These are phyloP conservation scores for Sporothrix humicola DNA, from an alignment of 2,329 filamentous ascomycete genomes.

Conservation along the genomic window DNA sequence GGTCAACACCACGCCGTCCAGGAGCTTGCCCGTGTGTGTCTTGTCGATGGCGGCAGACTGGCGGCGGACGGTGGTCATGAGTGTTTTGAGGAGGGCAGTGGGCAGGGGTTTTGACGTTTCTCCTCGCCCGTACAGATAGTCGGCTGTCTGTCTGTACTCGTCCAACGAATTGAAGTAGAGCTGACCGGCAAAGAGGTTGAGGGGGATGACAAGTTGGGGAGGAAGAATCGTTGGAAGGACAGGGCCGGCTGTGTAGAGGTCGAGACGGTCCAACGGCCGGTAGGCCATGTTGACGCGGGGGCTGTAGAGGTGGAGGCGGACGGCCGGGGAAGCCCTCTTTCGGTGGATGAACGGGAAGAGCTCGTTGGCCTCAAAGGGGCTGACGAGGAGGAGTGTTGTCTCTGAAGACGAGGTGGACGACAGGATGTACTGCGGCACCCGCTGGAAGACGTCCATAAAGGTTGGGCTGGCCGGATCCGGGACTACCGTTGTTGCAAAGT, in stretches of 20 bases:
- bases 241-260: conserved; percentile 52
- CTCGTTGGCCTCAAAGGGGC: conserved; percentile 63
- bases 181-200: conserved; percentile 72
- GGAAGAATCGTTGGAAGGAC: too few relatives aligned
- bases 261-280: conserved; percentile 52
- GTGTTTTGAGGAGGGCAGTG: conserved; percentile 50
- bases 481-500: conserved; percentile 58
- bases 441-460: conserved; percentile 48
- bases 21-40: conserved; percentile 50
- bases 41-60: conserved; percentile 49
- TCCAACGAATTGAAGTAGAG: conserved; percentile 62
- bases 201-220: conserved; percentile 52
- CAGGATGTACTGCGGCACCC: conserved; percentile 62
- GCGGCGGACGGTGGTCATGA: conserved; percentile 48
- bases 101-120: not conserved
- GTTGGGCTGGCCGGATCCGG: conserved; percentile 33
- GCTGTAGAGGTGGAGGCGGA: conserved; percentile 58
- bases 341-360: conserved; percentile 51
- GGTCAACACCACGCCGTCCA: conserved; percentile 57
- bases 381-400: conserved; percentile 59
- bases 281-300: conserved; percentile 50
- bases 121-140: conserved; percentile 47
- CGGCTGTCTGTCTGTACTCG: conserved; percentile 61
- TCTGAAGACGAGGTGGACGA: conserved; percentile 39
- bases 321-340: conserved; percentile 33